Conservation (phyloP, 1,284 basidiomycete species). For the Phellinidium pouzarii region DNA sequence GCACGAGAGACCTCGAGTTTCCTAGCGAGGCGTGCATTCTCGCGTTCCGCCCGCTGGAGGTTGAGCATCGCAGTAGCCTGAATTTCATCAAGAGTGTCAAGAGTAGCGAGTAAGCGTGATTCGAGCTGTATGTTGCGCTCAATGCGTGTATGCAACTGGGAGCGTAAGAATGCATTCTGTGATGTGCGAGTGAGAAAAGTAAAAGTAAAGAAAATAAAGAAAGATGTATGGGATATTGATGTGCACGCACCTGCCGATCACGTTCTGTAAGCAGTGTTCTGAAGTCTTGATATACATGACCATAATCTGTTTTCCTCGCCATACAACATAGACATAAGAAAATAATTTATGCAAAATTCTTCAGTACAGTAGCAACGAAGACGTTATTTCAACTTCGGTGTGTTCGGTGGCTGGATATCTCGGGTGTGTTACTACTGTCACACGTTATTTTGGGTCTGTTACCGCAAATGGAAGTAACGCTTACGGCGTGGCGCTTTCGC, state of each 20-base stretch:
- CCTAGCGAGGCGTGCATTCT: constrained; percentile 32
- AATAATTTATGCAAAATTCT: constrained; percentile 1
- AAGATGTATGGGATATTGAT: background rate
- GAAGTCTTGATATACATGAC: constrained; percentile 5
- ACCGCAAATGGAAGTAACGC: background rate
- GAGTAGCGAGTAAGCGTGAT: constrained; percentile 39
- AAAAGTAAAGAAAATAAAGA: background rate
- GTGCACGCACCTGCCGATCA: constrained; percentile 9
- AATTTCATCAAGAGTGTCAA: constrained; percentile 46
- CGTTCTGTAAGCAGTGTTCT: constrained; percentile 9
- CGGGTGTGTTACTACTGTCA: background rate
- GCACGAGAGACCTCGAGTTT: constrained; percentile 33
- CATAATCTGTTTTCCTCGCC: constrained; percentile 4
- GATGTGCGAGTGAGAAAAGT: background rate
- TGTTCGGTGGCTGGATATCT: background rate
- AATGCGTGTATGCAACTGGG: constrained; percentile 34
- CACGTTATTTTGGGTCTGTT: background rate
- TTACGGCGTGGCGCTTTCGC: background rate
- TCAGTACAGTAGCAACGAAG: too few species aligned
- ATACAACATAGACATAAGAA: constrained; percentile 4
- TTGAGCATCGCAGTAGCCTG: constrained; percentile 36
- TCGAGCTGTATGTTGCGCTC: constrained; percentile 42
- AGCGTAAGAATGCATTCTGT: constrained; percentile 32
- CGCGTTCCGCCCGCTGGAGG: constrained; percentile 31
- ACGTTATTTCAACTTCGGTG: too few species aligned